These are phyloP conservation scores for Phytopythium aichiense DNA, from an alignment of 352 stramenopile species.

Conservation along the genomic window DNA sequence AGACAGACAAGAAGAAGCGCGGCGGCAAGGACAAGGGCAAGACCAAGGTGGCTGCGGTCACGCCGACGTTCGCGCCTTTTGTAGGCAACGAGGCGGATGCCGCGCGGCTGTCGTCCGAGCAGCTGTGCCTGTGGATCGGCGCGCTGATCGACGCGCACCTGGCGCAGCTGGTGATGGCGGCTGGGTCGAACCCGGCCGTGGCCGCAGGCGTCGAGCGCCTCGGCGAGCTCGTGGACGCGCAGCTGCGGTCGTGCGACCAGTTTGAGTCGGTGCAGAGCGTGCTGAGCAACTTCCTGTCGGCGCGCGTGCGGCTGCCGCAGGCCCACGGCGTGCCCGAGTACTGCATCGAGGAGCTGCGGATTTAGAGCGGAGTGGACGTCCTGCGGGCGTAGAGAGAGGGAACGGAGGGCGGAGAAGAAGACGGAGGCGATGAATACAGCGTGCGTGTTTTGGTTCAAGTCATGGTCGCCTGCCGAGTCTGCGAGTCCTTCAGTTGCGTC, in stretches of 20 bases:
- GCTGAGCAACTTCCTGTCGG: conserved; percentile 76
- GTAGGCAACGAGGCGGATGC: conserved; percentile 9
- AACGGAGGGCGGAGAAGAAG: background rate
- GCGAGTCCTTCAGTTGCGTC: background rate
- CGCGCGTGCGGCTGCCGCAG: conserved; percentile 49
- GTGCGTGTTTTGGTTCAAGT: background rate
- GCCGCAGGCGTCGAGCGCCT: conserved; percentile 38
- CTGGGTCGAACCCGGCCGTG: conserved; percentile 38
- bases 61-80: conserved; percentile 23
- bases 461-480: background rate
- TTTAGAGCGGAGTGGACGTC: conserved; percentile 28
- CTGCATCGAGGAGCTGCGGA: conserved; percentile 68
- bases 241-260: conserved; percentile 46
- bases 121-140: conserved; percentile 69
- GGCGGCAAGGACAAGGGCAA: conserved; percentile 4
- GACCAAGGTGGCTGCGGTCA: conserved; percentile 10
- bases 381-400: background rate
- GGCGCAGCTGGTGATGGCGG: conserved; percentile 57
- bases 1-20: conserved; percentile 6
- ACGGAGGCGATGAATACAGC: background rate
- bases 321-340: conserved; percentile 70
- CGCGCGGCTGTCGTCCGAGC: conserved; percentile 30
- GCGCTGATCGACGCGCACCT: conserved; percentile 72
- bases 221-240: conserved; percentile 49
- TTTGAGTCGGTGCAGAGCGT: conserved; percentile 72